These are phyloP conservation scores for Candida fluviatilis DNA, from an alignment of 805 yeast genomes.

Conservation along the genomic window DNA sequence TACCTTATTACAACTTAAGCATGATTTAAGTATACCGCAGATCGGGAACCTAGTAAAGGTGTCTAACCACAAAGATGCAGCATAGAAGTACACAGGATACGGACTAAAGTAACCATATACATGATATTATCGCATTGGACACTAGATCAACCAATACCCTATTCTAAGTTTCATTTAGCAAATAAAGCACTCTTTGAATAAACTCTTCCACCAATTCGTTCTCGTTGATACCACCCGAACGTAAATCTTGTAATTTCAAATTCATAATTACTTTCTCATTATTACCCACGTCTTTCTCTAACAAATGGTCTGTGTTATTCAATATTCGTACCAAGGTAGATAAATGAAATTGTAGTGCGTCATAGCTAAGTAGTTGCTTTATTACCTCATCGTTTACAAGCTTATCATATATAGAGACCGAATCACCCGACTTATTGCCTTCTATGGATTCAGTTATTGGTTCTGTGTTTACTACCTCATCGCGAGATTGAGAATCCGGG, in stretches of 20 bases:
- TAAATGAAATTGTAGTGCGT: conserved; percentile 56
- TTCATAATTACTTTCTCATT: conserved; percentile 57
- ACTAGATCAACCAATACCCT: too few relatives aligned
- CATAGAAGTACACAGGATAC: too few relatives aligned
- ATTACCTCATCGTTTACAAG: conserved; percentile 43
- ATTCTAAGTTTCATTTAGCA: neutral
- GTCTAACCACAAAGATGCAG: too few relatives aligned
- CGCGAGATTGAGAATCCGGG: neutral
- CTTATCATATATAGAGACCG: conserved; percentile 12
- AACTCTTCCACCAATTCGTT: conserved; percentile 72
- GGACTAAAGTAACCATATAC: too few relatives aligned
- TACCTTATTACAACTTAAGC: too few relatives aligned
- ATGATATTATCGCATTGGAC: too few relatives aligned
- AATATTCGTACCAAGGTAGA: conserved; percentile 44
- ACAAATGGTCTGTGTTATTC: conserved; percentile 36
- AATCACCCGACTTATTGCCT: conserved; percentile 13
- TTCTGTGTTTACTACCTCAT: neutral
- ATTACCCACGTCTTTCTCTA: conserved; percentile 49
- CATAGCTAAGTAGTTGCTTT: conserved; percentile 42
- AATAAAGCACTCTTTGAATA: conserved; percentile 37
- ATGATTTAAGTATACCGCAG: too few relatives aligned
- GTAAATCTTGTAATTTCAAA: conserved; percentile 53
- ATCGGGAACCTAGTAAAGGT: too few relatives aligned
- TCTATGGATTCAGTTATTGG: conserved; percentile 5
- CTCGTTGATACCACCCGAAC: conserved; percentile 62